phyloP scores from a whole-genome alignment of 2,329 filamentous ascomycete species.

The Diaporthe sp. region DNA sequence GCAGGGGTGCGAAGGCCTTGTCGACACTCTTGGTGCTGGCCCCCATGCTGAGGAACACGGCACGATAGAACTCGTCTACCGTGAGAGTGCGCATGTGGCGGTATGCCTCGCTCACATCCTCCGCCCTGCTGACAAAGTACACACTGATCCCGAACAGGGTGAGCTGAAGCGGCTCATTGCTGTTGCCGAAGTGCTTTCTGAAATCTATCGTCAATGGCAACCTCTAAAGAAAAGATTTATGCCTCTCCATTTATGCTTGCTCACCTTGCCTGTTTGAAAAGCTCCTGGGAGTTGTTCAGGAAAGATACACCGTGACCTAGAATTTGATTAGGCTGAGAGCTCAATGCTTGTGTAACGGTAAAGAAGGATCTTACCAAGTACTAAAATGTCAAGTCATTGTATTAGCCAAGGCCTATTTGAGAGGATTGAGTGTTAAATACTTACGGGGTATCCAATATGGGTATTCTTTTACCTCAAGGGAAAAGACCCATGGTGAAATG shows the following conservation, averaged over 20 bases:
- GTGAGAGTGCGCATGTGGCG: neutral
- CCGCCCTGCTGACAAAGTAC: slow-evolving; percentile 46
- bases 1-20: neutral
- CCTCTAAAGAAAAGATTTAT: too few relatives aligned
- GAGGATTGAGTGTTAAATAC: neutral
- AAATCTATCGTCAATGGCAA: too few relatives aligned
- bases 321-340: neutral
- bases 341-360: rapidly evolving
- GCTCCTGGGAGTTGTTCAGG: neutral
- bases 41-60: neutral
- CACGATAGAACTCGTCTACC: neutral
- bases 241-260: too few relatives aligned
- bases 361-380: neutral
- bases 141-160: slow-evolving; percentile 44
- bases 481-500: neutral
- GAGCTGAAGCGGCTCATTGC: slow-evolving; percentile 46
- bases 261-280: neutral
- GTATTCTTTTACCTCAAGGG: neutral
- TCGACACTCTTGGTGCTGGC: neutral
- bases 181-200: neutral
- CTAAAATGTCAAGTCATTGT: neutral
- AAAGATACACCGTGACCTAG: neutral
- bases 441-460: neutral
- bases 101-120: slow-evolving; percentile 45
- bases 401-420: neutral